phyloP scores from a whole-genome alignment of 306 rosid genomes.

The Vicia villosa region DNA sequence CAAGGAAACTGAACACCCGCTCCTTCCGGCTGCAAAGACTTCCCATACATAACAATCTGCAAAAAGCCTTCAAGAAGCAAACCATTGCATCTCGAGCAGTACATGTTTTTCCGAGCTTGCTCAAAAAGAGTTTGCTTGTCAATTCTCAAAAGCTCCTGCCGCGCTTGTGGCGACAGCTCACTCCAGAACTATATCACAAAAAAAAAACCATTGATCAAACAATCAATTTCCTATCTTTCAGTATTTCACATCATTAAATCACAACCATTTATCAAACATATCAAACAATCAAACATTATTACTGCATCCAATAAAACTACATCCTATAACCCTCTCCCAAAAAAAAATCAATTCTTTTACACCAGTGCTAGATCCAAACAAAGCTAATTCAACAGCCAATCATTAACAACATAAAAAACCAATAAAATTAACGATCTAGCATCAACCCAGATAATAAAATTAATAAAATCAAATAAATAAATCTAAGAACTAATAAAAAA shows the following conservation, averaged over 20 bases:
- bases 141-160: slow-evolving; percentile 87
- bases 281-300: background rate
- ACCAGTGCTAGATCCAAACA: slow-evolving; percentile 49
- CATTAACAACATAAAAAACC: slow-evolving; percentile 11
- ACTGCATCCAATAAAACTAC: slow-evolving; percentile 24
- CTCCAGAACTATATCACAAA: slow-evolving; percentile 49
- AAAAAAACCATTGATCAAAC: background rate
- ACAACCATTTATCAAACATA: too few species aligned
- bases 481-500: slow-evolving; percentile 9
- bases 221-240: too few species aligned
- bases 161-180: slow-evolving; percentile 70
- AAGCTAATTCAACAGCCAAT: slow-evolving; percentile 30
- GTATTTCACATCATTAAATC: too few species aligned
- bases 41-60: slow-evolving; percentile 96
- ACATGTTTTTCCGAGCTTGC: slow-evolving; percentile 97
- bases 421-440: slow-evolving; percentile 38
- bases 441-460: slow-evolving; percentile 19
- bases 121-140: slow-evolving; percentile 97
- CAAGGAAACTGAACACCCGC: slow-evolving; percentile 49
- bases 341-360: slow-evolving; percentile 23
- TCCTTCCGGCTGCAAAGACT: slow-evolving; percentile 84
- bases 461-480: slow-evolving; percentile 22
- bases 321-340: slow-evolving; percentile 3
- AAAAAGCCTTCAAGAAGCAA: slow-evolving; percentile 91
- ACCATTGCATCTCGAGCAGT: slow-evolving; percentile 99